Evolutionary conservation across 441 rosid genomes (phyloP), one percentile per base, ranked within the genome.

Genomic region (Breynia disticha): DNA sequence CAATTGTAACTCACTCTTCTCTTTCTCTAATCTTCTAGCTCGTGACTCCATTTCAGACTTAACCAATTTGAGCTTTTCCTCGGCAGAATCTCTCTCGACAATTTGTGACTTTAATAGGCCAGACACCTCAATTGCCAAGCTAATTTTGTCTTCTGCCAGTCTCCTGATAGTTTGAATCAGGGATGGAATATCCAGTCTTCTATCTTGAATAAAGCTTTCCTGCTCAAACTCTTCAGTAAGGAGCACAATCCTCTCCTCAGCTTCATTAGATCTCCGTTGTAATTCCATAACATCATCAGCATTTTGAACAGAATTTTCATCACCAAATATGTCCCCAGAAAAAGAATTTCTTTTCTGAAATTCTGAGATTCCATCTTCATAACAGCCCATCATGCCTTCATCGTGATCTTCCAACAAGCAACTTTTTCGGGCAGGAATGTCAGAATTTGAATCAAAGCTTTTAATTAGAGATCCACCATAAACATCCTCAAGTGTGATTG

Each of bases 401-500:
- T 62, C 66, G 37, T 76, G 74, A 35, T 73, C 84, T 47, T 69
- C 78, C 43, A 55, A 37, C 50, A 74, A 72, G 70, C 28, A 69
- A 71, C 65, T 56, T 63, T 75, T 72, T 47, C 14, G 72, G 73
- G 71, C 64, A 43, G 52, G 55, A 32, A 64, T 64, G 55, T 83
- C 80, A 42, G 76, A 56, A 54, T 57, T 57, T 56, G 86, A 68
- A 64, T 73, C 76, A 63, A 72, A 76, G 58, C 63, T 48, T 68
- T 76, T 76, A 57, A 62, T 66, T 59, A 57, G 46, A 50, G 83
- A 73, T 59, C 77, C 83, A 62, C 77, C 72, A 64, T 87, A 83
- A 57, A 89, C 67, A 70, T 84, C 96, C 75, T 86, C 89, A 53
- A 81, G 60, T 46, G 97, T 86, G 63, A 86, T 83, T 5, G 99